Conservation (phyloP, 257 asterid genomes). For the Solanum habrochaites region DNA sequence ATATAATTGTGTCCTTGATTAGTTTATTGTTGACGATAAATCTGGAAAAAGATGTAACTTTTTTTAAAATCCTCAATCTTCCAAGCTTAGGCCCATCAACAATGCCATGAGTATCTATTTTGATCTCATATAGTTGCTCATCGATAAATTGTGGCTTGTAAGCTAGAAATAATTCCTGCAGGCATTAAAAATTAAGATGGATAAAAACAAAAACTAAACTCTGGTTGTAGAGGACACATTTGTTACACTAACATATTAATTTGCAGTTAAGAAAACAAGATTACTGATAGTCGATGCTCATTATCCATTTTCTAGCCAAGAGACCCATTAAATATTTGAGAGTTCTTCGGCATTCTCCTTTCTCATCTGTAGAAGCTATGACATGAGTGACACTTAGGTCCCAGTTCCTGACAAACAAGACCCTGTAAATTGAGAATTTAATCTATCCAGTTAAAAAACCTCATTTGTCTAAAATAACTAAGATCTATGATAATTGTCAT, state of each 20-base stretch:
- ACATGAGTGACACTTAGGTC: slow-evolving; percentile 69
- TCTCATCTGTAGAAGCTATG: slow-evolving; percentile 68
- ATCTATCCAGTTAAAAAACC: not conserved
- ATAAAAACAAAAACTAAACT: not conserved
- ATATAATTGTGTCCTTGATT: not conserved
- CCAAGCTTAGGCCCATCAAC: slow-evolving; percentile 74
- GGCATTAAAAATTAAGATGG: not conserved
- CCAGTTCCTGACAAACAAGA: slow-evolving; percentile 59
- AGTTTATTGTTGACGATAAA: not conserved
- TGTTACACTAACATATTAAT: not conserved
- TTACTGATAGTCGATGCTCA: slow-evolving; percentile 58
- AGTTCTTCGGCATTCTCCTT: slow-evolving; percentile 81
- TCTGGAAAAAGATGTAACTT: slow-evolving; percentile 33
- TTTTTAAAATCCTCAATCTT: slow-evolving; percentile 50
- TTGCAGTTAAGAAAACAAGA: not conserved
- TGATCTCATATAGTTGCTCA: slow-evolving; percentile 65
- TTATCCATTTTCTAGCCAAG: slow-evolving; percentile 88
- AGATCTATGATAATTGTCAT: not conserved
- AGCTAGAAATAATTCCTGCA: slow-evolving; percentile 78
- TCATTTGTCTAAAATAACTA: not conserved
- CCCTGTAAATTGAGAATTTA: slow-evolving; percentile 33
- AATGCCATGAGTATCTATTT: slow-evolving; percentile 65
- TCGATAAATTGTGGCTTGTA: slow-evolving; percentile 43
- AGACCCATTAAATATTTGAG: slow-evolving; percentile 82
- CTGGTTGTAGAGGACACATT: not conserved